Percentiles rank a stretch among this genome's conserved stretches.
These are phyloP conservation scores for Eragrostis curvula DNA, from an alignment of 176 grass and related monocot genomes.

Conservation along the genomic window DNA sequence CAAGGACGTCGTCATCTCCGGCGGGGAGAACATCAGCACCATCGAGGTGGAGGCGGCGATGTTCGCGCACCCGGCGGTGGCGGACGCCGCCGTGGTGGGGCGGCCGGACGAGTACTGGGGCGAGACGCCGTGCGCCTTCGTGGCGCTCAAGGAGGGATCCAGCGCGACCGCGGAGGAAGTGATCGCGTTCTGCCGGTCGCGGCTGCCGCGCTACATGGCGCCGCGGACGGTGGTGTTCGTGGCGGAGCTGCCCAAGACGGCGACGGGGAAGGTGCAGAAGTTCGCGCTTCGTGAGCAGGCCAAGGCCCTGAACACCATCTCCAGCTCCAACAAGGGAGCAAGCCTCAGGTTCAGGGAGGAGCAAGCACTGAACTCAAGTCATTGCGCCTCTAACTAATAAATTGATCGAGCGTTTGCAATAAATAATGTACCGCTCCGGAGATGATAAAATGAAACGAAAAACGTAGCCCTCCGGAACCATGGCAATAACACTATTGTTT, in stretches of 20 bases:
- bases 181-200: slow-evolving; percentile 55
- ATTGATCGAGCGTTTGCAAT: too few species aligned
- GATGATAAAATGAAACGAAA: too few species aligned
- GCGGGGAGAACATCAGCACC: slow-evolving; percentile 93
- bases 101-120: slow-evolving; percentile 85
- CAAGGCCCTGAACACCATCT: slow-evolving; percentile 71
- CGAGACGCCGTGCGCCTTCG: slow-evolving; percentile 93
- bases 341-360: slow-evolving; percentile 13
- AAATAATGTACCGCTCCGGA: too few species aligned
- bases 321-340: neutral
- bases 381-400: too few species aligned
- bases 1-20: slow-evolving; percentile 92
- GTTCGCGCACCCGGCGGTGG: slow-evolving; percentile 68
- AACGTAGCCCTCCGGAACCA: too few species aligned
- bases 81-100: slow-evolving; percentile 75
- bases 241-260: slow-evolving; percentile 75
- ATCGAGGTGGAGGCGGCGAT: slow-evolving; percentile 85
- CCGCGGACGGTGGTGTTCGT: slow-evolving; percentile 72
- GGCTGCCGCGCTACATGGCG: slow-evolving; percentile 79
- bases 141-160: slow-evolving; percentile 43
- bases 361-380: slow-evolving; percentile 51
- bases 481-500: too few species aligned
- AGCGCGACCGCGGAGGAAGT: slow-evolving; percentile 51
- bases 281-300: slow-evolving; percentile 65
- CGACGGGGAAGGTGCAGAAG: slow-evolving; percentile 88